Evolutionary conservation across 2,329 filamentous ascomycete genomes (phyloP), one percentile per base, ranked within the genome.

Genomic region (Penicillium sp.): DNA sequence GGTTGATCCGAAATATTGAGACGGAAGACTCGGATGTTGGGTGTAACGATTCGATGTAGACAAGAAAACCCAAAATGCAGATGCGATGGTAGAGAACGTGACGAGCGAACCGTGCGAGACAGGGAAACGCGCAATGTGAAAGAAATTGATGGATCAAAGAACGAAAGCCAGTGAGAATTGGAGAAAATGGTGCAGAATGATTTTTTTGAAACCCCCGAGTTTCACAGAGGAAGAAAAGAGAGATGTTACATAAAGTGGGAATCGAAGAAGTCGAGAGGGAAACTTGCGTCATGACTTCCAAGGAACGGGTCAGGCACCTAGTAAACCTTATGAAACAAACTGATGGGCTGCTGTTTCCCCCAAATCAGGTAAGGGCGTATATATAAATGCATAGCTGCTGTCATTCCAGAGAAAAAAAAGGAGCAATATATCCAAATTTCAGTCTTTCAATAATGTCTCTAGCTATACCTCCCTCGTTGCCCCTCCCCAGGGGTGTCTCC

Each of bases 401-500:
- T 42, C 35, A 42, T 37, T 39, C 44, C n/a, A 39, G 8, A 46
- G 26, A 39, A 14, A 27, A 27, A 4, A 49, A 48, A 39, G 35
- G 35, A 39, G 35, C n/a, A 19, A 39, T 39, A 39, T 39, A 19
- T 21, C 11, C 19, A 21, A 23, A 23, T 23, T 13, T 1, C 14
- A 48, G 27, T 35, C 21, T 4, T 7, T 19, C 25, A 21, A 59
- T 19, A 6, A 62, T 59, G 57, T 37, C 58, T 53, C 19, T 61
- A 53, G 50, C 54, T 56, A 43, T 55, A 42, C 35, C 43, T 25
- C 57, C 61, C 43, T 58, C 58, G 42, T 71, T 85, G 31, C 80
- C 81, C n/a, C 77, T 90, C 3, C 84, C 85, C 1, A 35, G 73
- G 19, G 81, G 80, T 26, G 76, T 90, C 50, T 77, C 75, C 16